Percentiles rank a stretch among this genome's conserved stretches.
These are phyloP conservation scores for Exophiala sp. DNA, from an alignment of 2,329 filamentous ascomycete genomes.

Conservation along the genomic window DNA sequence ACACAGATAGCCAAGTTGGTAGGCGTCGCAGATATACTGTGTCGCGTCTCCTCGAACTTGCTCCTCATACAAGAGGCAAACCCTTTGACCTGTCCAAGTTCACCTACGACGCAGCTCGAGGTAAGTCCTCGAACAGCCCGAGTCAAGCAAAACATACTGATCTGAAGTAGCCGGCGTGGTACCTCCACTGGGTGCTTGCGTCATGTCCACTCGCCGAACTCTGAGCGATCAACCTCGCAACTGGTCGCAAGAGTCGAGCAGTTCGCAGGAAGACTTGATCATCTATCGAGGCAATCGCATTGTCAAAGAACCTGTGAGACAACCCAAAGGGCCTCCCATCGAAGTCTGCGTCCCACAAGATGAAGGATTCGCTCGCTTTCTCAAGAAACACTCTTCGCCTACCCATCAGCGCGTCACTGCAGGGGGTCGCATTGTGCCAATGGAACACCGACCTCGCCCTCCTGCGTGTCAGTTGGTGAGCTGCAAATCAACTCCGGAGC, in stretches of 20 bases:
- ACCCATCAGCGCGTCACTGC: constrained; percentile 46
- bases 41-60: constrained; percentile 24
- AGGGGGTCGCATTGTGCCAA: constrained; percentile 46
- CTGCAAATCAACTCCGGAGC: constrained; percentile 4
- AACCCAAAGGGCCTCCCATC: constrained; percentile 34
- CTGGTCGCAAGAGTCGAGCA: constrained; percentile 22
- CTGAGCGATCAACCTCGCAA: constrained; percentile 21
- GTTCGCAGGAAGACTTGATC: constrained; percentile 22
- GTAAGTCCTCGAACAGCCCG: constrained; percentile 13
- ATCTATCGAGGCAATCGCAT: constrained; percentile 18
- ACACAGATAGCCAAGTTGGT: constrained; percentile 18
- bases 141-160: constrained; percentile 8
- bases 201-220: constrained; percentile 22
- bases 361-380: constrained; percentile 42
- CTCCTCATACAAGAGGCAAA: constrained; percentile 15
- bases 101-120: constrained; percentile 28
- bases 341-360: constrained; percentile 34
- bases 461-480: constrained; percentile 34
- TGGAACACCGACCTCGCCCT: constrained; percentile 34
- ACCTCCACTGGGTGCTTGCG: constrained; percentile 26
- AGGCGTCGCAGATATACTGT: constrained; percentile 23
- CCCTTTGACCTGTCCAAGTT: constrained; percentile 29
- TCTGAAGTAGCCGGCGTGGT: constrained; percentile 26
- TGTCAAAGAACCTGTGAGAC: constrained; percentile 25
- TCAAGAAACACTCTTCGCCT: constrained; percentile 45